Base-by-base conservation (phyloP, 495 filamentous ascomycete species). In the Aspergillus asperescens region DNA sequence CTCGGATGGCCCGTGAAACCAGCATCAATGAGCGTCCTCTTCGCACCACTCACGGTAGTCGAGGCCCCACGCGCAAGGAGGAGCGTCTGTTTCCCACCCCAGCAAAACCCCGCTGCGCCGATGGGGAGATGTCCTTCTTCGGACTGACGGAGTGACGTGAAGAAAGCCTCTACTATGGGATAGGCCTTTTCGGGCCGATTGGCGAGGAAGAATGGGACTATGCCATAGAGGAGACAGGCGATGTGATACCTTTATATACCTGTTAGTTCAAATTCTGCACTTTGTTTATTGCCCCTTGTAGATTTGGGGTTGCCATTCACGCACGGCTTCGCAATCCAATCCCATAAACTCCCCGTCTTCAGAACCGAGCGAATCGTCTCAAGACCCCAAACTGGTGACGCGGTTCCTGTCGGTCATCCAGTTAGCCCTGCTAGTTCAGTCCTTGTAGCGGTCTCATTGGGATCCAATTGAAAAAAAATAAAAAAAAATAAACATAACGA, bases 61-160 rank as follows among this genome's bases (percentile, higher is more conserved):
- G 28, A 35, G 3, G 41, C 45, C 9, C 67, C 67, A 27, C 71
- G 63, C 4, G 71, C 67, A 5, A 82, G 65, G 15, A 66, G 52
- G 4, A 77, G 52, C 0, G 71, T 60, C 52, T 80, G 70, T 49
- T 74, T 75, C 2, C 80, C 82, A 28, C 81, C 81, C 81, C 79
- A 84, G 61, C 81, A 83, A 58, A 79, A 84, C 0, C 82, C 82
- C 0, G 78, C 75, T 1, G 67, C 69, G 24, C 74, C 77, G 39
- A 84, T 56, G 49, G 60, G 60, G 43, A 54, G 50, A 31, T 61
- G 52, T 38, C 50, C 61, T 48, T 66, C 62, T 13, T 65, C 58
- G 40, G 32, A 35, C 32, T 62, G 55, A 50, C 79, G 75, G 0
- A 82, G 46, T 1, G 66, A 52, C 49, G 61, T 45, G 57, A 83